Evolutionary conservation across 2,329 filamentous ascomycete species (phyloP).

Genomic region (Colletotrichum magnum): DNA sequence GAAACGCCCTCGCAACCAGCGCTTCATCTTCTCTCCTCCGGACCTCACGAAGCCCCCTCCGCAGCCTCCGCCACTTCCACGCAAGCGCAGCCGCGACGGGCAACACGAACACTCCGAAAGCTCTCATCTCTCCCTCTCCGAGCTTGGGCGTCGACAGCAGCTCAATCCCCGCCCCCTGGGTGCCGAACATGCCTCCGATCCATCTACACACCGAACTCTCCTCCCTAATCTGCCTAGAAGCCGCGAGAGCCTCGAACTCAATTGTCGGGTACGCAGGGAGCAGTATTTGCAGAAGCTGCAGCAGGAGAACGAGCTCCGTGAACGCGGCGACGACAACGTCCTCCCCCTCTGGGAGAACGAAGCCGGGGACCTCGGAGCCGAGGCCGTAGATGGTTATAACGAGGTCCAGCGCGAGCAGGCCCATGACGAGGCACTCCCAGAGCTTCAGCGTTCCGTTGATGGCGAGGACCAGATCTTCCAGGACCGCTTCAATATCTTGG

Average conservation of each 20-base stretch:
- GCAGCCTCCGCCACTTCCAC: constrained; percentile 26
- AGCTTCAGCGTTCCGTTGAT: background rate
- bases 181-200: constrained; percentile 6
- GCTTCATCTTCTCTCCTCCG: constrained; percentile 6
- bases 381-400: constrained; percentile 26
- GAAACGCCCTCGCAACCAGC: background rate
- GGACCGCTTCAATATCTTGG: background rate
- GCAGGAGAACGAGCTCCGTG: constrained; percentile 19
- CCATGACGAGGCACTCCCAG: constrained; percentile 17
- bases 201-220: constrained; percentile 10
- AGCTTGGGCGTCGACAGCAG: no score
- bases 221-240: background rate
- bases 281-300: constrained; percentile 15
- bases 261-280: constrained; percentile 10
- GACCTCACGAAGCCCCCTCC: background rate
- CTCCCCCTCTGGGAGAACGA: background rate
- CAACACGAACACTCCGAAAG: constrained; percentile 20
- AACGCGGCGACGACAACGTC: constrained; percentile 6
- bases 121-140: background rate
- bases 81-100: background rate
- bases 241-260: background rate
- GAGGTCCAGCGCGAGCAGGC: constrained; percentile 1
- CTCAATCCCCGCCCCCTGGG: constrained; percentile 15
- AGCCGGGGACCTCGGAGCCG: constrained; percentile 1
- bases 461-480: fast-evolving